Percentiles rank a stretch among this genome's conserved stretches.
Evolutionary conservation across 2,329 filamentous ascomycete genomes (phyloP).

Genomic region (Nothomitra cinnamomea): DNA sequence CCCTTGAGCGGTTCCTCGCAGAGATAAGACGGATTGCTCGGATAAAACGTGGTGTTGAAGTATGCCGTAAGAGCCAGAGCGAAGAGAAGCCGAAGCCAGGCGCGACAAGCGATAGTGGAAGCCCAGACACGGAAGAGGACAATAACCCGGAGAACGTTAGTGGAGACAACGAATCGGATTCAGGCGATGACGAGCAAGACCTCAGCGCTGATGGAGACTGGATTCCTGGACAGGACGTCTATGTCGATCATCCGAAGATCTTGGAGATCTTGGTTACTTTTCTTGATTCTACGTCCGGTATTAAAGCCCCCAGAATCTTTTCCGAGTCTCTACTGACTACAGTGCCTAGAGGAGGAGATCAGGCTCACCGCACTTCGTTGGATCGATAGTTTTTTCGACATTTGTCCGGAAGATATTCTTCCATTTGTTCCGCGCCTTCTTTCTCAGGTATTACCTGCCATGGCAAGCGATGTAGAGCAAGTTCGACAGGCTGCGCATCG

Average conservation of each 20-base stretch:
- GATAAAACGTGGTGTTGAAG: slow-evolving; percentile 79
- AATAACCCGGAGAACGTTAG: slow-evolving; percentile 32
- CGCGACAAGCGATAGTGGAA: slow-evolving; percentile 50
- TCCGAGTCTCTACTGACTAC: slow-evolving; percentile 9
- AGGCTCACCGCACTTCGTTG: slow-evolving; percentile 80
- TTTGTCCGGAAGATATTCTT: slow-evolving; percentile 90
- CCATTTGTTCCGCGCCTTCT: slow-evolving; percentile 86
- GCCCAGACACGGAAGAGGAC: slow-evolving; percentile 27
- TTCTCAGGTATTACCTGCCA: slow-evolving; percentile 79
- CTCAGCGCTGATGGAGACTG: slow-evolving; percentile 72
- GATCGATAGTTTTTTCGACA: slow-evolving; percentile 94
- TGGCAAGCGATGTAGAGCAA: slow-evolving; percentile 79
- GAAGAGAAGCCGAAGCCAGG: slow-evolving; percentile 54
- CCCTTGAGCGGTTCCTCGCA: slow-evolving; percentile 73
- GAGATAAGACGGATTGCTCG: slow-evolving; percentile 92
- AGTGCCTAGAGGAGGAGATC: slow-evolving; percentile 62
- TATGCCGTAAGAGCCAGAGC: slow-evolving; percentile 55
- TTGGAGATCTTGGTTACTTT: slow-evolving; percentile 83
- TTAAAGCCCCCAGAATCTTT: slow-evolving; percentile 10
- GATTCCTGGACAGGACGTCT: slow-evolving; percentile 92
- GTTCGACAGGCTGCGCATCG: slow-evolving; percentile 76
- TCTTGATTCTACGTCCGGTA: slow-evolving; percentile 65
- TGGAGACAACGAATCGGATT: slow-evolving; percentile 39
- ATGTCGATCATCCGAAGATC: slow-evolving; percentile 83
- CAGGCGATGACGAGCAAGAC: slow-evolving; percentile 24